Base-by-base conservation (phyloP, 371 early-diverging fungal genomes). In the Amoeboradix gromovi region DNA sequence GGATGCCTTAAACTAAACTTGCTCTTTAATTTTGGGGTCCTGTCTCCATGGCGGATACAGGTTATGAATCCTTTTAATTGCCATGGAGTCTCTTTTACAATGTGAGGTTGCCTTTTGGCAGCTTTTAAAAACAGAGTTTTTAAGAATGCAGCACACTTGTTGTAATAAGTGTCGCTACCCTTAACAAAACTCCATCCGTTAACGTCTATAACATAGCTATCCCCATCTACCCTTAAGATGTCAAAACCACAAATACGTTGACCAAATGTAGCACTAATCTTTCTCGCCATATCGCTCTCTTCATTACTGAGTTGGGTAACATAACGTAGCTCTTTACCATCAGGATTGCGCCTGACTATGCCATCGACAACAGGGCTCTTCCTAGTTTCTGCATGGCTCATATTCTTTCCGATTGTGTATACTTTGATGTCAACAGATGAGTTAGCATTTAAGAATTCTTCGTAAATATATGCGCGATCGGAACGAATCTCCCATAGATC, bases 151-250 rank as follows among this genome's bases (percentile, higher is more conserved):
- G 94, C 87, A 66, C 91, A 90, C 48, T 83, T 81, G 73, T 90
- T 90, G 75, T 93, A 94, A 75, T 98, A 98, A 27, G 84, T 80
- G 67, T 87, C 85, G 73, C 87, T 92, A 70, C 92, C 93, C 77
- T 98, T 98, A 68, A 98, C 98, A 80, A 98, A 98, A 29, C 91
- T 91, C 98, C 98, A 98, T 5, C 98, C 98, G 73, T 98, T 98
- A 69, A 98, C 95, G 76, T 98, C 98, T 74, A 98, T 94, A 5
- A 96, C 93, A 76, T 86, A 89, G 1, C 92, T 90, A 72, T 82
- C 80, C 16, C 92, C 91, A 67, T 77, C 75, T 0, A 84, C 84
- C 28, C 73, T 85, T 69, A 98, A 76, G 28, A 95, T 75, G 77
- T 98, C 98, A 70, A 96, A 87, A 0, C 98, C 98, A 74, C 98